Conservation (phyloP, 2,329 filamentous ascomycete genomes). For the Diplodia corticola region DNA sequence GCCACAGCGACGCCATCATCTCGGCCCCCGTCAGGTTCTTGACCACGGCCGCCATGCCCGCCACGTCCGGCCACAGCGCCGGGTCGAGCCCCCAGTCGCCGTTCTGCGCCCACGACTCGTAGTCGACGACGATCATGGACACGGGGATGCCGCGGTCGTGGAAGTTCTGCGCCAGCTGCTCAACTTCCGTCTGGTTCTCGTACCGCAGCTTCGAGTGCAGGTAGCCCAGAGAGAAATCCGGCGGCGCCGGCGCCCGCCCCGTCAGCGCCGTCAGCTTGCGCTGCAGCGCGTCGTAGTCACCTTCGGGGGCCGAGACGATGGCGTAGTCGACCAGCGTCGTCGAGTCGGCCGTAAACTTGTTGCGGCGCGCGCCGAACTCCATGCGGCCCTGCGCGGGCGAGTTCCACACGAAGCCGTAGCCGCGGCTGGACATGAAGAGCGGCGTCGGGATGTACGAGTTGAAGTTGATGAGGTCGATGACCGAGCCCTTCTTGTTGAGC, state of each 20-base stretch:
- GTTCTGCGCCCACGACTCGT: conserved; percentile 35
- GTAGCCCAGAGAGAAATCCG: conserved; percentile 35
- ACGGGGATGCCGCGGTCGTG: conserved; percentile 34
- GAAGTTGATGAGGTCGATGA: conserved; percentile 36
- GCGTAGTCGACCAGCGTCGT: conserved; percentile 36
- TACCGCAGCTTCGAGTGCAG: conserved; percentile 36
- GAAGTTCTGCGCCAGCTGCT: conserved; percentile 33
- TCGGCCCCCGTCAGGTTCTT: conserved; percentile 37
- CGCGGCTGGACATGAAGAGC: conserved; percentile 33
- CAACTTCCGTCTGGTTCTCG: conserved; percentile 35
- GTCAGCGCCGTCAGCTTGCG: conserved; percentile 31
- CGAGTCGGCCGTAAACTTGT: conserved; percentile 31
- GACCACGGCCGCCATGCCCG: conserved; percentile 31
- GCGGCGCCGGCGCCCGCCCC: conserved; percentile 33
- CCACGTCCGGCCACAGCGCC: conserved; percentile 33
- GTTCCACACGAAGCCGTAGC: conserved; percentile 38
- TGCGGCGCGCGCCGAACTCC: conserved; percentile 33
- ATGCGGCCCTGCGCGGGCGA: conserved; percentile 33
- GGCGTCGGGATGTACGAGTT: conserved; percentile 36
- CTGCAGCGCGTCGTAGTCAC: conserved; percentile 35
- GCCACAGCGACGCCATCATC: conserved; percentile 38
- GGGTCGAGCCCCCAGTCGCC: conserved; percentile 36
- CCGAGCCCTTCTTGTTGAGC: conserved; percentile 36
- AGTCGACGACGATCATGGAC: conserved; percentile 36
- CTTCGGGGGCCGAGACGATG: conserved; percentile 31